Percentiles rank a stretch among this genome's conserved stretches.
Evolutionary conservation across 257 asterid species (phyloP).

Genomic region (Lithospermum erythrorhizon): DNA sequence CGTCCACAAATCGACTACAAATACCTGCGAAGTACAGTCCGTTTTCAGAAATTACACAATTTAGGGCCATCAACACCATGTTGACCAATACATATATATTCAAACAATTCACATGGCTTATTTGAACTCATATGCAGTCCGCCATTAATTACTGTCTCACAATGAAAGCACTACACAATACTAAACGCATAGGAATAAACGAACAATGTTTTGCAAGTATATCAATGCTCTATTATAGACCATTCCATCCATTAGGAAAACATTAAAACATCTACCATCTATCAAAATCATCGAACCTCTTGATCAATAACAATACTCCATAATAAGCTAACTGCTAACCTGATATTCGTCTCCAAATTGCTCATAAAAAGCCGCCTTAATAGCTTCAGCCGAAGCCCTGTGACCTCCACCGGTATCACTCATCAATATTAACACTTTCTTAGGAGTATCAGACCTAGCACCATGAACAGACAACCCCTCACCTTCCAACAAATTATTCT

Average conservation of each 20-base stretch:
- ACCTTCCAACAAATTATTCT: conserved; percentile 39
- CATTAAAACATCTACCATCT: neutral
- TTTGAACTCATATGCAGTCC: neutral
- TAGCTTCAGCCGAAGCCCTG: conserved; percentile 99
- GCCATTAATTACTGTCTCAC: neutral
- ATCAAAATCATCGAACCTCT: conserved; percentile 2
- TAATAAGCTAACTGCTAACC: conserved; percentile 28
- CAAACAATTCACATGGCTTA: neutral
- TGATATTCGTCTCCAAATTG: conserved; percentile 84
- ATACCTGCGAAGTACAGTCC: conserved; percentile 50
- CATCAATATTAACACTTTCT: conserved; percentile 83
- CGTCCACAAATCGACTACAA: conserved; percentile 85
- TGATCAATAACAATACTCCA: neutral
- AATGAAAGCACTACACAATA: too few species aligned
- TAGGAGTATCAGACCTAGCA: conserved; percentile 32
- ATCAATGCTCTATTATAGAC: too few species aligned
- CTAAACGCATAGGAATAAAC: too few species aligned
- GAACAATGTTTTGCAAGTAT: too few species aligned
- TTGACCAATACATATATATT: conserved; percentile 7
- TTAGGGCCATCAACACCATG: neutral
- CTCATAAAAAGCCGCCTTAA: conserved; percentile 75
- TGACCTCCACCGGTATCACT: conserved; percentile 99
- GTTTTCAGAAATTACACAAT: conserved; percentile 4
- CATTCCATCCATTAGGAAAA: neutral
- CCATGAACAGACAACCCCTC: conserved; percentile 38